Evolutionary conservation across 2,329 filamentous ascomycete species (phyloP), one percentile per base, ranked within the genome.

Genomic region (Colletotrichum musae): DNA sequence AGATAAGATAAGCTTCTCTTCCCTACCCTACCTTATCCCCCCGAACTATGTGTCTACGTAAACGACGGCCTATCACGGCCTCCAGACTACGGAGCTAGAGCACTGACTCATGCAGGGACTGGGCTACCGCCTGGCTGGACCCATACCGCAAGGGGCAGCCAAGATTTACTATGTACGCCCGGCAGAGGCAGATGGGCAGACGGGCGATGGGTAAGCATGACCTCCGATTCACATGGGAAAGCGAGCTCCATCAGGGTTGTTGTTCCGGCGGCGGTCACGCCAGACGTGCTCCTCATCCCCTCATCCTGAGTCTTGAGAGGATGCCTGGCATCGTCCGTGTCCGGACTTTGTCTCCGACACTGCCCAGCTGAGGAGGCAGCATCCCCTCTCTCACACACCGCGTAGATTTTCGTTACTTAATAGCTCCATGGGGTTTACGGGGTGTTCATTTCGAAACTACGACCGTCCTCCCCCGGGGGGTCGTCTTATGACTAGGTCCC

Each of bases 161-260:
- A 15, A 60, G 47, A 16, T 52, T 18, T 24, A 24, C 21, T 24
- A 24, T 24, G 21, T 18, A 41, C 6, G 58, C 10, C 32, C 28
- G 15, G 24, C 48, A 43, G 58, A 61, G 58, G 16, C 47, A 5
- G 18, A 60, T 47, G 43, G 43, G 43, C 15, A 47, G 18, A 47
- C 43, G n/a, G n/a, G n/a, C 47, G 36, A 61, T 47, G 58, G 28
- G 58, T 61, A 48, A 61, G 58, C 58, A 18, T 41, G 47, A 52
- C 56, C 56, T 32, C 21, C 16, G 24, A 48, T 59, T 59, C 57
- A 59, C 43, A 26, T 48, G 43, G 57, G 18, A 36, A 36, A n/a
- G 32, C 53, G 6, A 32, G 28, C 28, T 32, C 28, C 28, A 32
- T 32, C 28, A 32, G 28, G 7, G 28, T 9, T 32, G 28, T 9